Evolutionary conservation across 257 asterid species (phyloP).

Genomic region (Rhazya stricta): DNA sequence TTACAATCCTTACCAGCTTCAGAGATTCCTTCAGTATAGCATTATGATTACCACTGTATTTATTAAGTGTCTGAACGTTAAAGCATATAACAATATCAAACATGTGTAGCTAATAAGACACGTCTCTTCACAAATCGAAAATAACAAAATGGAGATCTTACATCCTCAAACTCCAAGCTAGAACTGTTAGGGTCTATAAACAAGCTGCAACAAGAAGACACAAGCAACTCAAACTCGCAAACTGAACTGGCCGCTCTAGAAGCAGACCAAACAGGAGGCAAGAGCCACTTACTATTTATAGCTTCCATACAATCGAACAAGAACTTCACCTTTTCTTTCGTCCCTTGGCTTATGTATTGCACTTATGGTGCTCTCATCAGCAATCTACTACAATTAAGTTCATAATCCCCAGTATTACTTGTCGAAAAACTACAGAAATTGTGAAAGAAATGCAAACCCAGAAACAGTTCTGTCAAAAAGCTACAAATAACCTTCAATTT

Average conservation of each 20-base stretch:
- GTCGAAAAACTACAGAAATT: background rate
- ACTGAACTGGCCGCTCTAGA: background rate
- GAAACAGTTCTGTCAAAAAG: background rate
- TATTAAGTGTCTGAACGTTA: background rate
- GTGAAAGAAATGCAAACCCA: background rate
- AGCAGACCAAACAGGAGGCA: background rate
- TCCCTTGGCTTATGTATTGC: slow-evolving; percentile 7
- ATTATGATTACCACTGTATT: slow-evolving; percentile 1
- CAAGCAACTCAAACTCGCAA: background rate
- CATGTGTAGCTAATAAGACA: background rate
- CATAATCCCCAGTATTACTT: background rate
- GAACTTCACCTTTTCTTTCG: slow-evolving; percentile 12
- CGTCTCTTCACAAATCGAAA: background rate
- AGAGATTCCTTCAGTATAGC: slow-evolving; percentile 7
- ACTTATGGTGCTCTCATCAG: slow-evolving; percentile 12
- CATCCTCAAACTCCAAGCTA: slow-evolving; percentile 3
- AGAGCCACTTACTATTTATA: slow-evolving; percentile 16
- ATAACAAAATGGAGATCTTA: background rate
- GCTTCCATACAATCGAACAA: slow-evolving; percentile 20
- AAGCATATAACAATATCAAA: slow-evolving; percentile 1
- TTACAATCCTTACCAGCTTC: slow-evolving; percentile 13
- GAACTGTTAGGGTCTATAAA: slow-evolving; percentile 5
- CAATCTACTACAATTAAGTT: slow-evolving; percentile 9
- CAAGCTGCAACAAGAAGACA: background rate
- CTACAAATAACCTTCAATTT: background rate